phyloP scores from a whole-genome alignment of 1,284 basidiomycete species.

The Neolentinus lepideus region DNA sequence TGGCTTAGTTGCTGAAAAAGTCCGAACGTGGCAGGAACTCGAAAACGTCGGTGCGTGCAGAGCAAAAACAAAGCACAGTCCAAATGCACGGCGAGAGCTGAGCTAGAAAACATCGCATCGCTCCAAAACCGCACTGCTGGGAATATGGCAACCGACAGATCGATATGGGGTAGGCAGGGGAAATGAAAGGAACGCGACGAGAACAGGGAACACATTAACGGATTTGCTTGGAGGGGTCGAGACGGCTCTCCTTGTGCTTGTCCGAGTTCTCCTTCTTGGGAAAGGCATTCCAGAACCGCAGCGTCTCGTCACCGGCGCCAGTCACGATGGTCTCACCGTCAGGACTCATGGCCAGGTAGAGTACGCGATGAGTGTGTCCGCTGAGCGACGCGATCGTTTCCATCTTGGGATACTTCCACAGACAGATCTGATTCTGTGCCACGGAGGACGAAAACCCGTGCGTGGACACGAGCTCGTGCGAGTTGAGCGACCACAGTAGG shows the following conservation, averaged over 20 bases:
- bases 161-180: too few species aligned
- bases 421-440: slow-evolving; percentile 96
- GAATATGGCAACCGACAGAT: too few species aligned
- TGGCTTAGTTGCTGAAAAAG: not conserved
- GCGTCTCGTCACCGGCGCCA: slow-evolving; percentile 95
- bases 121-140: too few species aligned
- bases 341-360: slow-evolving; percentile 96
- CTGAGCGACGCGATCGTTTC: slow-evolving; percentile 92
- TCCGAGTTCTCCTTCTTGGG: slow-evolving; percentile 55
- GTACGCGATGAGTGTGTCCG: slow-evolving; percentile 90
- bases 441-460: slow-evolving; percentile 94
- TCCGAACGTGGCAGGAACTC: not conserved
- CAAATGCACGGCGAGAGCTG: too few species aligned
- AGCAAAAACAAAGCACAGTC: not conserved
- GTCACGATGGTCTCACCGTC: slow-evolving; percentile 98
- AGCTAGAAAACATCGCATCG: too few species aligned
- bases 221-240: slow-evolving; percentile 61
- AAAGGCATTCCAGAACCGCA: slow-evolving; percentile 95
- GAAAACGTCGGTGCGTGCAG: not conserved
- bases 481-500: slow-evolving; percentile 92
- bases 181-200: not conserved
- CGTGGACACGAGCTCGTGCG: slow-evolving; percentile 95
- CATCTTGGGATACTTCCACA: slow-evolving; percentile 95
- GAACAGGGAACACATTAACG: slow-evolving; percentile 26
- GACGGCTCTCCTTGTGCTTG: slow-evolving; percentile 36